Conservation (phyloP, 345 rosid species). For the Citrus glauca region DNA sequence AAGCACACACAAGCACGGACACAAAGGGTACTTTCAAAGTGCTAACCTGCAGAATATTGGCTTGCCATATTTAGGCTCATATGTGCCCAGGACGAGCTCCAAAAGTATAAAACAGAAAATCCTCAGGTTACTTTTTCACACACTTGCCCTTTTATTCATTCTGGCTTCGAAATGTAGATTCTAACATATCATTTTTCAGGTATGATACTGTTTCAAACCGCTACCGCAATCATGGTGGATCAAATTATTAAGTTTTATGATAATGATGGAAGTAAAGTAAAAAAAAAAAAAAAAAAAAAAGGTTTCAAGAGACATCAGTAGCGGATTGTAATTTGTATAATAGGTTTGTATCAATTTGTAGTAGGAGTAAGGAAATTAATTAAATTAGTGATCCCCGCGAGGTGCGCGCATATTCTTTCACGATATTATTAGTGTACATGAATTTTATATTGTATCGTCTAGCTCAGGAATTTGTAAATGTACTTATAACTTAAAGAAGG, state of each 20-base stretch:
- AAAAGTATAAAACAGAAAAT: constrained; percentile 68
- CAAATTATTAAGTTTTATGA: background rate
- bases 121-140: constrained; percentile 41
- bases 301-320: background rate
- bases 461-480: background rate
- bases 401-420: constrained; percentile 6
- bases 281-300: background rate
- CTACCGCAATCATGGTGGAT: constrained; percentile 2
- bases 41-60: background rate
- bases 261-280: background rate
- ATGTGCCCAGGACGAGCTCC: constrained; percentile 81
- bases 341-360: constrained; percentile 9
- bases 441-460: background rate
- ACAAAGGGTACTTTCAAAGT: background rate
- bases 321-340: constrained; percentile 9
- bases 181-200: constrained; percentile 25
- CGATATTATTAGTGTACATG: constrained; percentile 8
- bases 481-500: background rate
- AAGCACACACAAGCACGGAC: background rate
- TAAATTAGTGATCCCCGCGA: background rate
- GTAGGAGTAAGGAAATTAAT: constrained; percentile 2
- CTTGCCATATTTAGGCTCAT: constrained; percentile 54
- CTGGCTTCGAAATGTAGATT: background rate
- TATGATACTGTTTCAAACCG: constrained; percentile 11
- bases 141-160: background rate